Conservation (phyloP, 2,329 filamentous ascomycete genomes). For the Scedosporium dehoogii region DNA sequence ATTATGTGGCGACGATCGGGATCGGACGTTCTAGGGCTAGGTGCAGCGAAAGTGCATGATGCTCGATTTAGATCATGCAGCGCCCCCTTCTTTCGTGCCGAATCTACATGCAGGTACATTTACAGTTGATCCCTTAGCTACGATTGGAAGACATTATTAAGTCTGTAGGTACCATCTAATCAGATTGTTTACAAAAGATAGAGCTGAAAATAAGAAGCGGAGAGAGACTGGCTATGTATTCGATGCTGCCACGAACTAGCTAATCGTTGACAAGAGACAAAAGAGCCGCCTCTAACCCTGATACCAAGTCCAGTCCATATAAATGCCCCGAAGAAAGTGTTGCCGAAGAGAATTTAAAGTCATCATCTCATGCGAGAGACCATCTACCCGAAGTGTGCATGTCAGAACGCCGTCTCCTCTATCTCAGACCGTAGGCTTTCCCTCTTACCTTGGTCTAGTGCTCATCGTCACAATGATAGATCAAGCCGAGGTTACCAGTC, state of each 20-base stretch:
- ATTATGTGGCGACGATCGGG: too few relatives aligned
- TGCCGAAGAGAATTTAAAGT: background rate
- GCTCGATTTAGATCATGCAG: too few relatives aligned
- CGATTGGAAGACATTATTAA: background rate
- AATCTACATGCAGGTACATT: too few relatives aligned
- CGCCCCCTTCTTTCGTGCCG: too few relatives aligned
- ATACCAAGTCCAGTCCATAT: background rate
- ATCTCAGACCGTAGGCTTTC: constrained; percentile 27
- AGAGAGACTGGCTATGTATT: background rate
- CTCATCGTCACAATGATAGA: constrained; percentile 4
- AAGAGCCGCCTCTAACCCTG: too few relatives aligned
- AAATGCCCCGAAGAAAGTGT: background rate
- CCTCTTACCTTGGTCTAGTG: background rate
- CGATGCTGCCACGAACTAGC: background rate
- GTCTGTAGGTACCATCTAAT: background rate
- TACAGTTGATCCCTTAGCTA: too few relatives aligned
- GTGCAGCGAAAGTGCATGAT: too few relatives aligned
- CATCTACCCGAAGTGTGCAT: background rate
- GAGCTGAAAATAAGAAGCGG: too few relatives aligned
- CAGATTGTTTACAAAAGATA: too few relatives aligned
- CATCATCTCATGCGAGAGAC: background rate
- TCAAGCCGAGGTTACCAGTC: background rate
- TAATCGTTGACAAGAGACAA: too few relatives aligned
- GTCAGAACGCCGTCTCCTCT: background rate
- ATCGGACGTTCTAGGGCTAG: too few relatives aligned